Base-by-base conservation (phyloP, 495 filamentous ascomycete species). In the Astrocystis sublimbata region DNA sequence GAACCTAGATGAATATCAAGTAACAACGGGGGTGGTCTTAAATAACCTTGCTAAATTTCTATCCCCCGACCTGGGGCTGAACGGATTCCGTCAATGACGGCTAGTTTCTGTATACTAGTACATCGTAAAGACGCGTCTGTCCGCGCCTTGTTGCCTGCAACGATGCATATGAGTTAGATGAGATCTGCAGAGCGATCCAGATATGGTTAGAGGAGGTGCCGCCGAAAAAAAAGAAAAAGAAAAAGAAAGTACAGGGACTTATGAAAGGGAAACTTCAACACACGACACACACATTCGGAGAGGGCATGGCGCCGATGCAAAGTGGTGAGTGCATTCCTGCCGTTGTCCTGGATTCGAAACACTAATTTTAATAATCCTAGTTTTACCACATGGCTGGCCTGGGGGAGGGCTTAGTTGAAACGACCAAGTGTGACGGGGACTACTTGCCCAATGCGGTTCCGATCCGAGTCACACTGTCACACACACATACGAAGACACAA, bases 361-460 rank as follows among this genome's bases (percentile, higher is more conserved):
- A 21, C 42, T 46, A 62, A 62, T 62, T 50, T 62, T 40, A 62
- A 49, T 63, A 59, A 66, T 65, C 70, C 70, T 51, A 64, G 65
- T 65, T 65, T 66, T 66, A 55, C 55, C 60, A 57, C 60, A 62
- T 62, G 60, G 60, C 50, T 55, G 30, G 40, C 46, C 38, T 42
- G 58, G 12, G 36, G 19, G n/a, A n/a, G 8, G 60, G 58, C 56
- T 64, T 65, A 68, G 65, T 72, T 66, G 67, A 72, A 70, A 70
- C 67, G 65, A 69, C 69, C 58, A 65, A 65, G 65, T 63, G 63
- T 68, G 60, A 70, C 58, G 63, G 67, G 55, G 36, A 55, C 70
- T 60, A 70, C 65, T 72, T 72, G 65, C 70, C 70, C 68, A 65
- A 66, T 72, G 61, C 58, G 65, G 67, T 53, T 66, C 57, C 68